phyloP scores from a whole-genome alignment of 2,329 filamentous ascomycete genomes.

The Microthyrium microscopicum region DNA sequence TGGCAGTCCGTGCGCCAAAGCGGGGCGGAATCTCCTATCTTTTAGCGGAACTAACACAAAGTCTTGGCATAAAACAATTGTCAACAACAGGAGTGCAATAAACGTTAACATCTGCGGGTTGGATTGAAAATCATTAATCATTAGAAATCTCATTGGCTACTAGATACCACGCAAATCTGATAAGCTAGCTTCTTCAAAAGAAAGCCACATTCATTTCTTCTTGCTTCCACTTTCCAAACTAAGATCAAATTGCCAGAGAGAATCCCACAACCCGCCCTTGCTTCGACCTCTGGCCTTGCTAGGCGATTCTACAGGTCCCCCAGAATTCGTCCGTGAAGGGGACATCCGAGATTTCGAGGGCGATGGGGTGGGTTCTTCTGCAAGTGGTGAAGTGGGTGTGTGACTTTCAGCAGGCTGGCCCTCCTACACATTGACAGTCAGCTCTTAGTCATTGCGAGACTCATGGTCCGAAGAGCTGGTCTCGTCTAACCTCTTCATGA shows the following conservation, averaged over 20 bases:
- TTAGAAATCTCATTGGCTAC: too few species aligned
- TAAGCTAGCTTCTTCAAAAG: too few species aligned
- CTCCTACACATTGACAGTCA: background rate
- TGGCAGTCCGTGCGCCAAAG: too few species aligned
- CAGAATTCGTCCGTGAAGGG: too few species aligned
- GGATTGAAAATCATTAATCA: too few species aligned
- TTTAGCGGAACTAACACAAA: too few species aligned
- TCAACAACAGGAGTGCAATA: too few species aligned
- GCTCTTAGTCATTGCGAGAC: constrained; percentile 1
- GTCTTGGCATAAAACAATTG: too few species aligned
- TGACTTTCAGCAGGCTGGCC: background rate
- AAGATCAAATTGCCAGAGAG: constrained; percentile 8
- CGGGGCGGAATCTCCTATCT: too few species aligned
- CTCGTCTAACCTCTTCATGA: constrained; percentile 9
- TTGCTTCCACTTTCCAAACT: constrained; percentile 6
- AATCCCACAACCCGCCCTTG: constrained; percentile 7
- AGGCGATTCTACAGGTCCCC: background rate
- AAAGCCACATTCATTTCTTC: too few species aligned
- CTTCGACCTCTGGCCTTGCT: background rate
- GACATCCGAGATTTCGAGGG: constrained; percentile 1
- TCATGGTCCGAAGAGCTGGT: constrained; percentile 8
- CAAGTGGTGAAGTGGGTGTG: background rate
- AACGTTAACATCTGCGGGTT: too few species aligned
- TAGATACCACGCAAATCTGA: too few species aligned
- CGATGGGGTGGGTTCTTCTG: background rate